These are phyloP conservation scores for Naganishia albida DNA, from an alignment of 1,284 basidiomycete species.

Conservation along the genomic window DNA sequence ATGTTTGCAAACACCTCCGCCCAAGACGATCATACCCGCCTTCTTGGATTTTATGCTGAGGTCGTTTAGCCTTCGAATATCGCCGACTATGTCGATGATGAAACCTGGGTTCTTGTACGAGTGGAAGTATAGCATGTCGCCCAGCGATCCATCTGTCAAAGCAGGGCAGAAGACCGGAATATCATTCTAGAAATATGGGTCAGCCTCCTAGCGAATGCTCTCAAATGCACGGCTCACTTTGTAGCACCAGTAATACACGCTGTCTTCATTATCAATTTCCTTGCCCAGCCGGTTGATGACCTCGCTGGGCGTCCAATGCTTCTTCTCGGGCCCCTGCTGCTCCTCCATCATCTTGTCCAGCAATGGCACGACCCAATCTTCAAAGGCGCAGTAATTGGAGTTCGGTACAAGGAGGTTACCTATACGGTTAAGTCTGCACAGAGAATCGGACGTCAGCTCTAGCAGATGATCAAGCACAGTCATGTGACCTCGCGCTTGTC, in stretches of 20 bases:
- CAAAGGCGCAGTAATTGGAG: slow-evolving; percentile 99
- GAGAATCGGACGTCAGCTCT: background rate
- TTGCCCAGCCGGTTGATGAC: slow-evolving; percentile 90
- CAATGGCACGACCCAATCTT: slow-evolving; percentile 97
- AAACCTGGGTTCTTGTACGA: slow-evolving; percentile 89
- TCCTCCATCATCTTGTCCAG: slow-evolving; percentile 88
- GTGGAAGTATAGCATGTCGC: slow-evolving; percentile 99
- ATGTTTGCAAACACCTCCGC: slow-evolving; percentile 98
- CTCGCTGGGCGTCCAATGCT: slow-evolving; percentile 84
- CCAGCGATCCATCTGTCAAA: slow-evolving; percentile 93
- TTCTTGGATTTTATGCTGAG: slow-evolving; percentile 82
- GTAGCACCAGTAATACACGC: slow-evolving; percentile 98
- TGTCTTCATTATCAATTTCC: slow-evolving; percentile 94
- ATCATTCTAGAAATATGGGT: slow-evolving; percentile 67
- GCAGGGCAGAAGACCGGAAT: slow-evolving; percentile 99
- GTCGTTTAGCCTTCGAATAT: slow-evolving; percentile 91
- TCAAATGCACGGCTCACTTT: slow-evolving; percentile 67
- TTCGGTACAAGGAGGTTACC: slow-evolving; percentile 98
- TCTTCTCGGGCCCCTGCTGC: slow-evolving; percentile 62
- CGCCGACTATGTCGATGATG: slow-evolving; percentile 88
- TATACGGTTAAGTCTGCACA: slow-evolving; percentile 77
- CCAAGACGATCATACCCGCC: slow-evolving; percentile 97
- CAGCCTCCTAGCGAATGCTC: background rate
- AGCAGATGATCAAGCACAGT: too few relatives aligned
- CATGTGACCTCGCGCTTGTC: too few relatives aligned